Base-by-base conservation (phyloP, 2,329 filamentous ascomycete genomes). In the Fusarium ambrosium region DNA sequence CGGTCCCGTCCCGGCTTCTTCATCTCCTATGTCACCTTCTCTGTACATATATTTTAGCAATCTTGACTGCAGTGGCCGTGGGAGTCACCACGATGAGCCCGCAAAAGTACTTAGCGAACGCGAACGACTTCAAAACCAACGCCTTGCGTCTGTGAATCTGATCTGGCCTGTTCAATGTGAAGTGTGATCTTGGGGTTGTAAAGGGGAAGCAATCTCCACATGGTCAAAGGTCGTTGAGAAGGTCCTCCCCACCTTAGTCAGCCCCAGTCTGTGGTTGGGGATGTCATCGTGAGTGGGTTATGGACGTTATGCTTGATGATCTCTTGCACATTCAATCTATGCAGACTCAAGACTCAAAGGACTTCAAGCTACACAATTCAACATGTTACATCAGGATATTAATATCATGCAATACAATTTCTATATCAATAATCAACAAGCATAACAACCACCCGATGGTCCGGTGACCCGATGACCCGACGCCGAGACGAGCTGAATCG, bases 21-120 rank as follows among this genome's bases (percentile, higher is more conserved):
- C 32, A 51, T 74, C 62, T 72, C 43, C 36, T 66, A 62, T 69
- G 48, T 59, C 71, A 64, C 61, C 72, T 75, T 75, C 72, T 75
- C 53, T 61, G 72, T 74, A 74, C 39, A 74, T 73, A 73, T 71
- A 61, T 64, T 58, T n/a, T 63, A 69, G 39, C 34, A 58, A 70
- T 70, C 51, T 55, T 68, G 45, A 58, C 51, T 53, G 27, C 48
- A 18, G 32, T 71, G 45, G 36, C 24, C 34, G 60, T 59, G 37
- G 41, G 37, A 10, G 55, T 62, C 24, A 34, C 55, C 48, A 39
- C 45, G 29, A 59, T 43, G 60, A 62, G 51, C 53, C 55, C 66
- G 65, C 48, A 53, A 51, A 71, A 69, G 60, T 64, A 73, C 41
- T 65, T 64, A 66, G 48, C 63, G 7, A 75, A 75, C 56, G 64